A percentile compares a stretch with the other conserved stretches of the same genome.
These are phyloP conservation scores for Prunus fruticosa DNA, from an alignment of 306 rosid genomes.

Conservation along the genomic window DNA sequence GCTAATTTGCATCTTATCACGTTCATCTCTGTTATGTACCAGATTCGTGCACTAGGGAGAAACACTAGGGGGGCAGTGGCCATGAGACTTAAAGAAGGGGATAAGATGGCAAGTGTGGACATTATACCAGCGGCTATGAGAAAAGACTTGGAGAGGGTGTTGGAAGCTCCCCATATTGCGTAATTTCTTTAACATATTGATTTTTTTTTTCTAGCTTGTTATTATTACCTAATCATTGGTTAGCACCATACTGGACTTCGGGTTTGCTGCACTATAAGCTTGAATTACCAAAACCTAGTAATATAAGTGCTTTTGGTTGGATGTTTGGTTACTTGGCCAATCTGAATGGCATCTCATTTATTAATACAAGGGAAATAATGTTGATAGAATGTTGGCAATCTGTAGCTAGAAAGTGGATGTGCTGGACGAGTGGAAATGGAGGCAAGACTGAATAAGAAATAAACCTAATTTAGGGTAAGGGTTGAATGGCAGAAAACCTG, in stretches of 20 bases:
- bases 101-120: conserved; percentile 92
- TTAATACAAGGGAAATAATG: neutral
- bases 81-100: conserved; percentile 80
- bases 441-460: neutral
- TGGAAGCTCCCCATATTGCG: conserved; percentile 47
- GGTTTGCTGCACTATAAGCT: neutral
- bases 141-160: conserved; percentile 49
- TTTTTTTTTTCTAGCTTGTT: conserved; percentile 15
- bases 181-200: conserved; percentile 31
- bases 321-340: neutral
- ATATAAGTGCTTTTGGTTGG: neutral
- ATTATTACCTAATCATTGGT: conserved; percentile 5
- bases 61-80: conserved; percentile 86
- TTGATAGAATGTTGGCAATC: neutral
- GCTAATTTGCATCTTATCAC: conserved; percentile 5
- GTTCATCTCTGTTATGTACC: conserved; percentile 29
- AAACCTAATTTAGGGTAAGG: neutral
- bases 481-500: neutral
- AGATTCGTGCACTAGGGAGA: conserved; percentile 85
- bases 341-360: neutral
- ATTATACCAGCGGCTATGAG: conserved; percentile 77
- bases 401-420: neutral
- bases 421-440: neutral
- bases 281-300: neutral
- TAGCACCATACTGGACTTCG: conserved; percentile 9